Conservation (phyloP, 2,329 filamentous ascomycete genomes). For the Lecanicillium sp. region DNA sequence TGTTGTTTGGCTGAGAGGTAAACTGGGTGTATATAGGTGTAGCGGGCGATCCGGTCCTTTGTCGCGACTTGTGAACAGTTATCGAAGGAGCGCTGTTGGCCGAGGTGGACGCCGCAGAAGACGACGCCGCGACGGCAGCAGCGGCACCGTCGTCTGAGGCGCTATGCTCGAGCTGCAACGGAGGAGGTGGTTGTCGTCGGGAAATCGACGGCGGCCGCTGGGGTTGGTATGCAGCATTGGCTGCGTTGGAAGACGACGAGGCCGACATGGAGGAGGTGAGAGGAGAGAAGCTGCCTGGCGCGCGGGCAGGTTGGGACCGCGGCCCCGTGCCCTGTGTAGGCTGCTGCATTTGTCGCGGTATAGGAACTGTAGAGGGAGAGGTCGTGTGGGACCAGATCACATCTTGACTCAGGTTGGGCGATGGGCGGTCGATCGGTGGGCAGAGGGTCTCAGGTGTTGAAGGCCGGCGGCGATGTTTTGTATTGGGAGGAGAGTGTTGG, state of each 20-base stretch:
- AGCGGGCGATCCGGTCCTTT: constrained; percentile 26
- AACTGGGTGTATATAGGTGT: constrained; percentile 42
- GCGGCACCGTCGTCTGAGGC: constrained; percentile 5
- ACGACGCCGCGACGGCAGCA: constrained; percentile 9
- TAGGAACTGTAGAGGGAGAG: no score
- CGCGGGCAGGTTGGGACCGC: constrained; percentile 27
- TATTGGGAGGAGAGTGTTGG: no score
- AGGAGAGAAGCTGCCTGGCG: constrained; percentile 49
- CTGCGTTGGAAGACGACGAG: constrained; percentile 12
- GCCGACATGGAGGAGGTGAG: constrained; percentile 21
- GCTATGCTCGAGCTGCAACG: constrained; percentile 22
- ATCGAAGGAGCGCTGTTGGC: constrained; percentile 23
- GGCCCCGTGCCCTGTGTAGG: constrained; percentile 25
- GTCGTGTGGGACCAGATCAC: not conserved
- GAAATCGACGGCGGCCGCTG: constrained; percentile 16
- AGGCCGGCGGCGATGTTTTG: no score
- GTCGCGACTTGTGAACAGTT: constrained; percentile 37
- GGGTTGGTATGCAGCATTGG: constrained; percentile 11
- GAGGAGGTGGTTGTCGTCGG: constrained; percentile 21
- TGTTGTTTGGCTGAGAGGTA: constrained; percentile 37
- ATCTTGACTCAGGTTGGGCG: constrained; percentile 2
- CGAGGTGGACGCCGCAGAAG: constrained; percentile 17
- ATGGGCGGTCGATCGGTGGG: not conserved
- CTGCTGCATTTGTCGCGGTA: constrained; percentile 39
- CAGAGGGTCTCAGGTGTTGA: not conserved